Base-by-base conservation (phyloP, 768 basidiomycete genomes). In the Kwoniella europaea region DNA sequence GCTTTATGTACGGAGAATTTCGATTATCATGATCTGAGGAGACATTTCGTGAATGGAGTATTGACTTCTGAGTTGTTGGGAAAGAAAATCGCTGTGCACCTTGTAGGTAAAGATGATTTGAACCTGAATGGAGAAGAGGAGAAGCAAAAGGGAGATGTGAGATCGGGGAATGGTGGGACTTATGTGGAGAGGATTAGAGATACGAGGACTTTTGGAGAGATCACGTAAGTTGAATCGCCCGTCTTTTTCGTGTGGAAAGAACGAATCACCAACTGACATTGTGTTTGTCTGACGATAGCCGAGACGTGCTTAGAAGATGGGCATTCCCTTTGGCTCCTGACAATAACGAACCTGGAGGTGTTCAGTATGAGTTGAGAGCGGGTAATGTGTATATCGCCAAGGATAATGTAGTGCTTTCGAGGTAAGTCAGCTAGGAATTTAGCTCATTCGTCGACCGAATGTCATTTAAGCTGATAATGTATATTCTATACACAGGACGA, bases 1-100 rank as follows among this genome's bases (percentile, higher is more conserved):
- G 95, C 95, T 1, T 82, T 98, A 4, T 99, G 98, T 85, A 94
- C 95, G 82, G 97, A 98, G 85, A 98, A 98, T 85, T 99, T 99
- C 79, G 97, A 98, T 85, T 98, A 95, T 79, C 89, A 90, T 15
- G 93, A 95, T 84, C 88, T 98, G 71, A 89, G 94, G 68, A 87
- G 89, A 74, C 94, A 98, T 84, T 97, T 99, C 78, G 91, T 98
- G 16, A 92, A 92, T 79, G 96, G 96, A 18, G 88, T 99, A 58
- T 87, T 99, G 74, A 96, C 93, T 0, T 95, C 93, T 15, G 97
- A 99, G 83, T 83, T 98, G 44, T 87, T 98, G 54, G 93, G 93
- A 88, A 97, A 97, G 85, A 94, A 90, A 71, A 95, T 98, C 63
- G 89, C 93, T 79, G 93, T 94, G 74, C 92, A 94, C 77, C 87